These are phyloP conservation scores for Trichoderma sp. DNA, from an alignment of 2,329 filamentous ascomycete species.

Conservation along the genomic window DNA sequence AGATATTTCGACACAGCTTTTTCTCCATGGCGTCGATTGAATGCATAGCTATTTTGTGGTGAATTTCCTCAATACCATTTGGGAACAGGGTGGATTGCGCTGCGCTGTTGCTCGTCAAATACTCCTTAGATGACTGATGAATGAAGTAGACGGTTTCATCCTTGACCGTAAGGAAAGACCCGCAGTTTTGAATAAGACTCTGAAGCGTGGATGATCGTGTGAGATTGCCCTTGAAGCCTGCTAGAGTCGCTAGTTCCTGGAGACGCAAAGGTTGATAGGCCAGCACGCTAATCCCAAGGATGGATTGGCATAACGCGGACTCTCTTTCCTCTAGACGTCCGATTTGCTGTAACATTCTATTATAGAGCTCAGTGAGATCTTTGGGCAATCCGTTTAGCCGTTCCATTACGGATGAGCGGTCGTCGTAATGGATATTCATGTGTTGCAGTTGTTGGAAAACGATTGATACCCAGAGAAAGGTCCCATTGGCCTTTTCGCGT, in stretches of 20 bases:
- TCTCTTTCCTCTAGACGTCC: neutral
- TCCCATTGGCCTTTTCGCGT: slow-evolving; percentile 33
- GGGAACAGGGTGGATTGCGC: slow-evolving; percentile 1
- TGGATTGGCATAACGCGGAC: neutral
- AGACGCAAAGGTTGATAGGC: neutral
- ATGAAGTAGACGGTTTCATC: slow-evolving; percentile 35
- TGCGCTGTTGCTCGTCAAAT: slow-evolving; percentile 29
- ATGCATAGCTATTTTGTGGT: neutral
- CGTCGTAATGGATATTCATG: neutral
- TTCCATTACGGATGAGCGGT: neutral
- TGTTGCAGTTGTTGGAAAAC: slow-evolving; percentile 22
- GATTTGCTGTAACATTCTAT: neutral
- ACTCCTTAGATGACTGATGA: slow-evolving; percentile 45
- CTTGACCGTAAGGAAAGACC: slow-evolving; percentile 39
- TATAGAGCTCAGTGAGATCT: neutral
- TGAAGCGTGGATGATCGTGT: neutral
- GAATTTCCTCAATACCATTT: neutral
- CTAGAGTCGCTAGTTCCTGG: neutral
- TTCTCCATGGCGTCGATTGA: slow-evolving; percentile 17
- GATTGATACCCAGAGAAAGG: slow-evolving; percentile 28
- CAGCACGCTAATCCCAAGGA: neutral
- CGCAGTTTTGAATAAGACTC: slow-evolving; percentile 27
- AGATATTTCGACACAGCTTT: slow-evolving; percentile 24
- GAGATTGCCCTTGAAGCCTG: neutral
- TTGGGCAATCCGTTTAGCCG: neutral